Conservation (phyloP, 805 yeast species). For the Saccharomycopsis lassenensis region DNA sequence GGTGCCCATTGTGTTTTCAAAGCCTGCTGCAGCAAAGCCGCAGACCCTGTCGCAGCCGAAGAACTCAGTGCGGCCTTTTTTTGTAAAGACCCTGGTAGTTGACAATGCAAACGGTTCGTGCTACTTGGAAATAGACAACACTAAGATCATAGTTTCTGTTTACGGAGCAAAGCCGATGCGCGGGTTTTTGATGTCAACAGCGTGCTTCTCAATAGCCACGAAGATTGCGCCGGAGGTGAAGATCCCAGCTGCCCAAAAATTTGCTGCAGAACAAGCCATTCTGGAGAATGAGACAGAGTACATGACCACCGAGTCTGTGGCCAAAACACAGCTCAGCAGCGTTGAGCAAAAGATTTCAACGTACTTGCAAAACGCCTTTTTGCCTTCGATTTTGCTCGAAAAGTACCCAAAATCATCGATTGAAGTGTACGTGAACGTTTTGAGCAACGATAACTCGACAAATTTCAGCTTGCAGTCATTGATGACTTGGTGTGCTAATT, state of each 20-base stretch:
- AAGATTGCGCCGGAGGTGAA: conserved; percentile 39
- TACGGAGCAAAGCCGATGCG: conserved; percentile 86
- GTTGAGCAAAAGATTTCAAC: conserved; percentile 36
- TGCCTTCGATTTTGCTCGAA: conserved; percentile 45
- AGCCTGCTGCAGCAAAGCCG: conserved; percentile 18
- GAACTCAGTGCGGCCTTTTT: conserved; percentile 30
- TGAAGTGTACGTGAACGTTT: conserved; percentile 60
- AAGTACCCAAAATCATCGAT: conserved; percentile 88
- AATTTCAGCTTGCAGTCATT: conserved; percentile 28
- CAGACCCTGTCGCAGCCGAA: conserved; percentile 11
- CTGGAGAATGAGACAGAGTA: conserved; percentile 4
- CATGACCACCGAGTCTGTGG: conserved; percentile 19
- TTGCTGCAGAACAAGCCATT: conserved; percentile 2
- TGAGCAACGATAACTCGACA: conserved; percentile 28
- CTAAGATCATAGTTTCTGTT: conserved; percentile 51
- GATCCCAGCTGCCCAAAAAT: conserved; percentile 18
- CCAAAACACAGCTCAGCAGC: conserved; percentile 27
- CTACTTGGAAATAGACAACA: conserved; percentile 53
- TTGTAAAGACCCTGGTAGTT: conserved; percentile 52
- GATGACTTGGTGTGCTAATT: conserved; percentile 44
- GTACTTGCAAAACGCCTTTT: conserved; percentile 39
- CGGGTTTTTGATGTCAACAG: conserved; percentile 57
- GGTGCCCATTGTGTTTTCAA: conserved; percentile 35
- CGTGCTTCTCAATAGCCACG: conserved; percentile 52
- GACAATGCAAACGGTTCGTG: conserved; percentile 76